Base-by-base conservation (phyloP, 345 rosid species). In the Euphorbia peplus region DNA sequence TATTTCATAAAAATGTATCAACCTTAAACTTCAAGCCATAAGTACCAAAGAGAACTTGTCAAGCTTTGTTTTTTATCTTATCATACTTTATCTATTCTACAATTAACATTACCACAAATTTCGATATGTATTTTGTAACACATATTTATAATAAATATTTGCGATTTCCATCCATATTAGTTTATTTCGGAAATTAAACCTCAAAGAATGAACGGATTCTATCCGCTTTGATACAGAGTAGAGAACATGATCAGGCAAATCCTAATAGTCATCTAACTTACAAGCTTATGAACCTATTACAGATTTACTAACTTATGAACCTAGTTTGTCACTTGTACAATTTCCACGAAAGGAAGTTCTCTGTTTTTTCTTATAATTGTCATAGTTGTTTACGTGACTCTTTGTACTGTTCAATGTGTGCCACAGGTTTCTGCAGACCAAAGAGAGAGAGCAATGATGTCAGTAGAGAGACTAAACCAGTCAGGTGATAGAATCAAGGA, bases 401-500 rank as follows among this genome's bases (percentile, higher is more conserved):
- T 56, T 62, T 41, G 22, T 50, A 35, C 64, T 67, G 47, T n/a
- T 69, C 32, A 41, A 46, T 48, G 60, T 53, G 8, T 59, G 63
- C 54, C 62, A 41, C 53, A 48, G 76, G 76, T 39, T 66, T 88
- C 99, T 46, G 87, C 92, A 63, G 96, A 95, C 81, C 99, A 95
- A 75, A 87, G 88, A 76, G 67, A 91, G 54, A 92, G 99, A 68
- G 59, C 92, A 68, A 69, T 87, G 86, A 82, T 81, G 81, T 83
- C 97, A 21, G 90, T 95, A 0, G 99, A 79, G 21, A 87, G 91
- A 69, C 63, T 95, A 73, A 86, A 84, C 47, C 81, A 84, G 4
- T 76, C 91, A 21, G 75, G 91, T 21, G 92, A 88, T 67, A 83
- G 97, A 80, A 69, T 95, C 50, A 90, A 84, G 79, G 98, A 92